These are phyloP conservation scores for Boechera stricta DNA, from an alignment of 345 rosid genomes.

Conservation along the genomic window DNA sequence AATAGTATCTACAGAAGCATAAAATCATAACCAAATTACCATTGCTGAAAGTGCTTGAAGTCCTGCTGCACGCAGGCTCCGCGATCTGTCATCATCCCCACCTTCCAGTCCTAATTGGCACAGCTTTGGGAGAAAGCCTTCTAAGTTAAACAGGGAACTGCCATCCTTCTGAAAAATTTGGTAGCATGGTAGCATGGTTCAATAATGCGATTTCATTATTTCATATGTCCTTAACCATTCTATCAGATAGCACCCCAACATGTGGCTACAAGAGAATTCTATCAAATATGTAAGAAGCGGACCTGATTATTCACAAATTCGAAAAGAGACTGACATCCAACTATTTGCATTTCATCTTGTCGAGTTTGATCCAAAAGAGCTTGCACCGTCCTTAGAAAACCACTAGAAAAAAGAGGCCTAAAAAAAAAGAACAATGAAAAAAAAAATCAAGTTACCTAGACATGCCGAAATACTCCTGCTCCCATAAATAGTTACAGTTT, in stretches of 20 bases:
- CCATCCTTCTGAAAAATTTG: constrained; percentile 79
- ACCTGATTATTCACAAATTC: constrained; percentile 97
- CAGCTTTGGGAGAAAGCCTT: constrained; percentile 86
- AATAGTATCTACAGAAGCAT: constrained; percentile 5
- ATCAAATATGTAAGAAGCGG: constrained; percentile 30
- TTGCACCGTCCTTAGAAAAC: constrained; percentile 76
- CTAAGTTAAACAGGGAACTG: constrained; percentile 83
- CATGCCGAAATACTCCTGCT: constrained; percentile 16
- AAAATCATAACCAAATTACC: constrained; percentile 54
- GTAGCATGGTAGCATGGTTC: constrained; percentile 28
- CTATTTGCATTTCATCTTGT: constrained; percentile 75
- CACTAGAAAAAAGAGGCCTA: constrained; percentile 89
- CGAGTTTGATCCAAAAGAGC: constrained; percentile 82
- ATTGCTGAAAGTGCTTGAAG: constrained; percentile 91
- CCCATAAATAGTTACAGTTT: constrained; percentile 22
- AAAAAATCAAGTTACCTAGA: constrained; percentile 2
- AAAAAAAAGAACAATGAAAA: constrained; percentile 29
- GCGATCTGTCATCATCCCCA: constrained; percentile 74
- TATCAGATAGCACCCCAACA: constrained; percentile 19
- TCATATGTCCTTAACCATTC: constrained; percentile 8
- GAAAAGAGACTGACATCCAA: constrained; percentile 86
- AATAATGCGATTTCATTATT: constrained; percentile 8
- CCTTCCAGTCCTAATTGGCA: constrained; percentile 82
- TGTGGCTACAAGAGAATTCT: constrained; percentile 15
- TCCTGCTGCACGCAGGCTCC: constrained; percentile 66